Conservation (phyloP, 768 basidiomycete genomes). For the Lentinula sp. region DNA sequence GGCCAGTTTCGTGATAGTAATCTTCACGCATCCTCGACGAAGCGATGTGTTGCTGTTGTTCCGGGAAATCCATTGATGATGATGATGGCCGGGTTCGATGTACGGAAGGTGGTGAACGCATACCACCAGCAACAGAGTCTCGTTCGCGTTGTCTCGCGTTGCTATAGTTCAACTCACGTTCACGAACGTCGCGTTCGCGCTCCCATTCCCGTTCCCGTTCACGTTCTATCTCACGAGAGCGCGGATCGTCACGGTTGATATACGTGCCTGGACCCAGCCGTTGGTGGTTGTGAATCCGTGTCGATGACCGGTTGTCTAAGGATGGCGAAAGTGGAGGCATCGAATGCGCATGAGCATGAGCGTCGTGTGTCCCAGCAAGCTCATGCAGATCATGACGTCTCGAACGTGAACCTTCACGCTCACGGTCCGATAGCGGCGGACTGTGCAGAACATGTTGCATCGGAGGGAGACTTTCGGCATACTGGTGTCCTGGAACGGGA, state of each 20-base stretch:
- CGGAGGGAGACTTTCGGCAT: conserved; percentile 38
- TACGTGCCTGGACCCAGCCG: conserved; percentile 58
- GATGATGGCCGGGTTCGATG: not conserved
- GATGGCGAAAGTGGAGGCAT: conserved; percentile 29
- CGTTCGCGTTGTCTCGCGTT: conserved; percentile 23
- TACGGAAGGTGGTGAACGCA: conserved; percentile 13
- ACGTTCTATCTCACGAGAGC: conserved; percentile 41
- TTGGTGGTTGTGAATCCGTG: conserved; percentile 58
- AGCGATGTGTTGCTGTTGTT: not conserved
- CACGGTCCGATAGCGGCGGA: conserved; percentile 39
- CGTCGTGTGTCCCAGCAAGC: conserved; percentile 22
- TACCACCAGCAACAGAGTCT: conserved; percentile 15
- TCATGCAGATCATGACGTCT: conserved; percentile 36
- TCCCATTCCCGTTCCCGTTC: conserved; percentile 27
- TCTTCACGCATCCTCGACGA: conserved; percentile 1
- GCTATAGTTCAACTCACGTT: conserved; percentile 19
- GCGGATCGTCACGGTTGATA: conserved; percentile 40
- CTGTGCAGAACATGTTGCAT: conserved; percentile 44
- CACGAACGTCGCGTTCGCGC: conserved; percentile 32
- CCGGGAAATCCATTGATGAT: conserved; percentile 1
- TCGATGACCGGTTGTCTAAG: conserved; percentile 27
- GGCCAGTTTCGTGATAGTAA: conserved; percentile 31
- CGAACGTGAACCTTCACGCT: conserved; percentile 21
- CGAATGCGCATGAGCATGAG: conserved; percentile 17
- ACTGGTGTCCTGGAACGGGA: conserved; percentile 33